Conservation (phyloP, 148 eudicot genomes). For the Dianthus caryophyllus region DNA sequence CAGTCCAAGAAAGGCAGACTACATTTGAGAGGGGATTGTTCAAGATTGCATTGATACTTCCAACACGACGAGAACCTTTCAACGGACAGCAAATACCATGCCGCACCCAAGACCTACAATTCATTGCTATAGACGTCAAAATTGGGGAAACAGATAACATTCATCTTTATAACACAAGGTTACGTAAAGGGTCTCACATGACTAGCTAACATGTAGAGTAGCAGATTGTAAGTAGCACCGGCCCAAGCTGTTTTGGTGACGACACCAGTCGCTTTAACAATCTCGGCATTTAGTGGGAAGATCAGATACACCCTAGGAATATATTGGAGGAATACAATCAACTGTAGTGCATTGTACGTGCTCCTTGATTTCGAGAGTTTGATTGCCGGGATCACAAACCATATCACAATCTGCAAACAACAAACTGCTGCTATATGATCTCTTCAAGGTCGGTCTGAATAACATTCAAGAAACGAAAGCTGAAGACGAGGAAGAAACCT, state of each 20-base stretch:
- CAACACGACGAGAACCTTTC: conserved; percentile 62
- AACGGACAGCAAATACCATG: conserved; percentile 61
- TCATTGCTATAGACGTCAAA: conserved; percentile 1
- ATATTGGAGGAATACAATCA: conserved; percentile 58
- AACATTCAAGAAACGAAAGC: too few relatives aligned
- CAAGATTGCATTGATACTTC: conserved; percentile 40
- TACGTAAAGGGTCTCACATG: conserved; percentile 39
- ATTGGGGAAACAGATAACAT: background rate
- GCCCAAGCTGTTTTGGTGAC: conserved; percentile 77
- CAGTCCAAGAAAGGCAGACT: conserved; percentile 46
- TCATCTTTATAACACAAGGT: background rate
- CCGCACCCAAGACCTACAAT: conserved; percentile 56
- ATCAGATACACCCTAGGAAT: conserved; percentile 55
- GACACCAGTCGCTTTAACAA: conserved; percentile 60
- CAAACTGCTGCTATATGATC: background rate
- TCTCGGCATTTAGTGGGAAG: conserved; percentile 50
- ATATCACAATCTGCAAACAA: conserved; percentile 54
- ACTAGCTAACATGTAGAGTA: conserved; percentile 67
- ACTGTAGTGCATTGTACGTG: conserved; percentile 48
- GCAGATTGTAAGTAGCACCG: conserved; percentile 65
- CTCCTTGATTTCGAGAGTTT: conserved; percentile 47
- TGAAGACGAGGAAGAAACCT: conserved; percentile 30
- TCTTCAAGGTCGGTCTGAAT: too few relatives aligned
- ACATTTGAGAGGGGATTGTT: conserved; percentile 29
- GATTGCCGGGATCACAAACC: conserved; percentile 63